Evolutionary conservation across 2,329 filamentous ascomycete species (phyloP).

Genomic region (Sporothrix protearum): DNA sequence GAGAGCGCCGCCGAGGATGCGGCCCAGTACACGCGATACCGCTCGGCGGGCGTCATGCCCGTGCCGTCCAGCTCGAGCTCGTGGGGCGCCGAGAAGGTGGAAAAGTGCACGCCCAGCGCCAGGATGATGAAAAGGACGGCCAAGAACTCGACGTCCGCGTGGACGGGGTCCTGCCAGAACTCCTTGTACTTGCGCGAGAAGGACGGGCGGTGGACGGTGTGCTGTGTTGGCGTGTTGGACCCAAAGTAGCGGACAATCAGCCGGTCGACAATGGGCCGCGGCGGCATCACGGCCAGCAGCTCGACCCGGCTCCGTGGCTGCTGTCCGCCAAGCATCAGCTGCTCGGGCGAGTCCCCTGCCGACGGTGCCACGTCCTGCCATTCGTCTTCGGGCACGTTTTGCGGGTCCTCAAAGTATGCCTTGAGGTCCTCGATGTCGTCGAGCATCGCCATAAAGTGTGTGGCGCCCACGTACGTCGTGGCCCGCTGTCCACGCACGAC

Average conservation of each 20-base stretch:
- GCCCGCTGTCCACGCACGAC: slow-evolving; percentile 44
- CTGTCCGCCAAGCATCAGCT: slow-evolving; percentile 41
- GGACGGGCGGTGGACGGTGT: slow-evolving; percentile 49
- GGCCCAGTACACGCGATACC: slow-evolving; percentile 47
- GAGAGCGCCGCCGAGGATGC: slow-evolving; percentile 52
- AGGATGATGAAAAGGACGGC: slow-evolving; percentile 37
- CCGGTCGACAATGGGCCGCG: slow-evolving; percentile 46
- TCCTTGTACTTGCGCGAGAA: slow-evolving; percentile 28
- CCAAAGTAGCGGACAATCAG: slow-evolving; percentile 53
- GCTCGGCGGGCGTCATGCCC: slow-evolving; percentile 41
- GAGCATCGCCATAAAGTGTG: slow-evolving; percentile 58
- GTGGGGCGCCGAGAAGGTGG: slow-evolving; percentile 42
- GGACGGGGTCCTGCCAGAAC: slow-evolving; percentile 33
- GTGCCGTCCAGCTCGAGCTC: slow-evolving; percentile 46
- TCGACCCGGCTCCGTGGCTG: slow-evolving; percentile 43
- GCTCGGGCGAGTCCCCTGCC: slow-evolving; percentile 36
- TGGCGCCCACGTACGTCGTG: slow-evolving; percentile 55
- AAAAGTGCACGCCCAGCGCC: slow-evolving; percentile 41
- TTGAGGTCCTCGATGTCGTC: slow-evolving; percentile 61
- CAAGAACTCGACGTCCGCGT: slow-evolving; percentile 32
- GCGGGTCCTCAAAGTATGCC: slow-evolving; percentile 52
- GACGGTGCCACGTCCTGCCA: slow-evolving; percentile 34
- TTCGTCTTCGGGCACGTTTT: slow-evolving; percentile 37
- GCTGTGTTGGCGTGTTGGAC: slow-evolving; percentile 49
- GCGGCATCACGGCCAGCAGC: slow-evolving; percentile 48